Evolutionary conservation across 1,284 basidiomycete species (phyloP).

Genomic region (Gomphus sp.): DNA sequence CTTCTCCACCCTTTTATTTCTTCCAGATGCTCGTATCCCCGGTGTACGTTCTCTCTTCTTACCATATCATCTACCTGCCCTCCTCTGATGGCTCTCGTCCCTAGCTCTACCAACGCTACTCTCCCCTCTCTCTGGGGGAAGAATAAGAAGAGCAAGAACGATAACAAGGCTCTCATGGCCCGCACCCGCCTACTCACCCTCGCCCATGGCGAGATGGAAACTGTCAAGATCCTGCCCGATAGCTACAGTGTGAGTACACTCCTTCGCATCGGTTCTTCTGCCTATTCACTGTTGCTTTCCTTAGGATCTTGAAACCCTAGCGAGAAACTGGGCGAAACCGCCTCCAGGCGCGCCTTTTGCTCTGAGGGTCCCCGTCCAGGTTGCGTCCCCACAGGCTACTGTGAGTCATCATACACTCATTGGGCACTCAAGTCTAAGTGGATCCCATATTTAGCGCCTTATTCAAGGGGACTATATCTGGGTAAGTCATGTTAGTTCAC

Average conservation of each 20-base stretch:
- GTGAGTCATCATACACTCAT: conserved; percentile 32
- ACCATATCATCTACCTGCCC: conserved; percentile 15
- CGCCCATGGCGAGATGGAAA: conserved; percentile 76
- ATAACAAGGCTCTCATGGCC: conserved; percentile 44
- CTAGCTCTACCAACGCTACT: conserved; percentile 56
- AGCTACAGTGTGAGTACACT: conserved; percentile 40
- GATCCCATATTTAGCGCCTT: conserved; percentile 40
- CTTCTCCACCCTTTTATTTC: conserved; percentile 15
- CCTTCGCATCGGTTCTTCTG: neutral
- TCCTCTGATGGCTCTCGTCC: conserved; percentile 25
- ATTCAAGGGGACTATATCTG: conserved; percentile 72
- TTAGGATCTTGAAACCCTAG: conserved; percentile 67
- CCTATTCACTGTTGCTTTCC: neutral
- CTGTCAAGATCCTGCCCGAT: conserved; percentile 63
- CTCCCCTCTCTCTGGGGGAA: conserved; percentile 43
- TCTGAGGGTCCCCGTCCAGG: conserved; percentile 73
- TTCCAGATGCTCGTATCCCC: conserved; percentile 63
- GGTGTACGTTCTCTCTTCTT: conserved; percentile 44
- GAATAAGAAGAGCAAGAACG: conserved; percentile 32
- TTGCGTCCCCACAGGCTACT: conserved; percentile 68
- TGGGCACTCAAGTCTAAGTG: conserved; percentile 12
- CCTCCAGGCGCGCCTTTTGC: conserved; percentile 65
- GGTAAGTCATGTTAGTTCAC: conserved; percentile 26
- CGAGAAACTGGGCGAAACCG: conserved; percentile 76
- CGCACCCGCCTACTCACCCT: conserved; percentile 69